A percentile compares a stretch with the other conserved stretches of the same genome.
These are phyloP conservation scores for Mycena haematopus DNA, from an alignment of 768 basidiomycete genomes.

Conservation along the genomic window DNA sequence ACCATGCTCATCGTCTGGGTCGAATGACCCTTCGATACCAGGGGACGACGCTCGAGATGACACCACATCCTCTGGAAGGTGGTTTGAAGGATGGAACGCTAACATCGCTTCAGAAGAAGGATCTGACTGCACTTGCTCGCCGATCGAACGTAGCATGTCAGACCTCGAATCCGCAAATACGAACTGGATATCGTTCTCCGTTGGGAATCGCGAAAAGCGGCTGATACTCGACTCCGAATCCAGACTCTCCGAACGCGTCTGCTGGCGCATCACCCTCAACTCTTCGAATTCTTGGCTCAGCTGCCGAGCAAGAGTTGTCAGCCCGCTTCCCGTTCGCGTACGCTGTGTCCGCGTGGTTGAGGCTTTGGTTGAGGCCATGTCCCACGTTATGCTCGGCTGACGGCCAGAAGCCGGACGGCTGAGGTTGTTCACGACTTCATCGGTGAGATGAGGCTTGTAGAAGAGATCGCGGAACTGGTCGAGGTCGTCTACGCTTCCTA, in stretches of 20 bases:
- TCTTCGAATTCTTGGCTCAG: slow-evolving; percentile 57
- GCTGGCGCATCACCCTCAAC: slow-evolving; percentile 41
- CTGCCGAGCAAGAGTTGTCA: slow-evolving; percentile 58
- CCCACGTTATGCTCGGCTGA: slow-evolving; percentile 41
- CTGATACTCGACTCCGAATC: slow-evolving; percentile 38
- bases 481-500: slow-evolving; percentile 68
- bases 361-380: slow-evolving; percentile 35
- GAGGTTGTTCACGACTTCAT: slow-evolving; percentile 35
- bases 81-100: slow-evolving; percentile 48
- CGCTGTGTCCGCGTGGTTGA: slow-evolving; percentile 33
- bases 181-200: slow-evolving; percentile 25
- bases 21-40: slow-evolving; percentile 38
- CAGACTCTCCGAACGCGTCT: slow-evolving; percentile 32
- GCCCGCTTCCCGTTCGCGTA: slow-evolving; percentile 48
- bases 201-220: slow-evolving; percentile 27
- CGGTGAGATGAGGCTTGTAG: slow-evolving; percentile 54
- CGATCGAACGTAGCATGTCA: slow-evolving; percentile 30
- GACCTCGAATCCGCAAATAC: slow-evolving; percentile 28
- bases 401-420: slow-evolving; percentile 33
- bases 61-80: slow-evolving; percentile 57
- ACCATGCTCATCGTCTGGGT: slow-evolving; percentile 53
- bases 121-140: slow-evolving; percentile 18
- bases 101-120: slow-evolving; percentile 36
- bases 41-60: slow-evolving; percentile 50
- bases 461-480: slow-evolving; percentile 81